Conservation (phyloP, 2,329 filamentous ascomycete genomes). For the Arthrobotrys megalospora region DNA sequence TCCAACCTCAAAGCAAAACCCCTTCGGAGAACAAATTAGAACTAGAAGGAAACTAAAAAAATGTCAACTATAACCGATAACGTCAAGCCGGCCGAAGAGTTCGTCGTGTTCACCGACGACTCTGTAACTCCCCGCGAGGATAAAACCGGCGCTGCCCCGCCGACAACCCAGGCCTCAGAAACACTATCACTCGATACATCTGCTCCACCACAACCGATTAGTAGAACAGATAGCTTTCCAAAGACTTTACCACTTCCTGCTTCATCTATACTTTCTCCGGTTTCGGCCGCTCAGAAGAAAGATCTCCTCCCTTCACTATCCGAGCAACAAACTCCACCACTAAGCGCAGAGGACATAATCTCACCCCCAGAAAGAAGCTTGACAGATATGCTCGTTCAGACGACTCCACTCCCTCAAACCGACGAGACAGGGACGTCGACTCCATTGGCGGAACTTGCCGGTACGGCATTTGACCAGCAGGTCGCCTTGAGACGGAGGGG, state of each 20-base stretch:
- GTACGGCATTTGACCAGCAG: slow-evolving; percentile 57
- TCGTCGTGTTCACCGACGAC: slow-evolving; percentile 57
- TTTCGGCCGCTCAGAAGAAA: slow-evolving; percentile 45
- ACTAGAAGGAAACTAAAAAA: slow-evolving; percentile 24
- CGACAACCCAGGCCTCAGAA: slow-evolving; percentile 26
- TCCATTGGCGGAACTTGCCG: slow-evolving; percentile 55
- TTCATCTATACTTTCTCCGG: slow-evolving; percentile 54
- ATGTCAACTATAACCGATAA: slow-evolving; percentile 46
- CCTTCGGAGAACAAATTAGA: slow-evolving; percentile 20
- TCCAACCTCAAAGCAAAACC: slow-evolving; percentile 39
- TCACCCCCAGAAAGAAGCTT: slow-evolving; percentile 46
- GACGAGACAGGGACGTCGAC: slow-evolving; percentile 30
- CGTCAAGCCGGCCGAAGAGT: slow-evolving; percentile 58
- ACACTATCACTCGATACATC: slow-evolving; percentile 51
- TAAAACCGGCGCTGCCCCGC: slow-evolving; percentile 51
- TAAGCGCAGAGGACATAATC: slow-evolving; percentile 27
- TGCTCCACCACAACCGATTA: slow-evolving; percentile 25
- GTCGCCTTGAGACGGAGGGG: slow-evolving; percentile 52
- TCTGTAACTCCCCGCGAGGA: slow-evolving; percentile 23
- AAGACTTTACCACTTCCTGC: slow-evolving; percentile 57
- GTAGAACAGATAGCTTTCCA: slow-evolving; percentile 57
- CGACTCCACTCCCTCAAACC: neutral
- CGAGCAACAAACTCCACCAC: slow-evolving; percentile 39
- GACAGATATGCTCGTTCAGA: slow-evolving; percentile 50
- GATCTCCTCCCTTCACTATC: slow-evolving; percentile 38